These are phyloP conservation scores for Clavaria fumosa DNA, from an alignment of 768 basidiomycete genomes.

Conservation along the genomic window DNA sequence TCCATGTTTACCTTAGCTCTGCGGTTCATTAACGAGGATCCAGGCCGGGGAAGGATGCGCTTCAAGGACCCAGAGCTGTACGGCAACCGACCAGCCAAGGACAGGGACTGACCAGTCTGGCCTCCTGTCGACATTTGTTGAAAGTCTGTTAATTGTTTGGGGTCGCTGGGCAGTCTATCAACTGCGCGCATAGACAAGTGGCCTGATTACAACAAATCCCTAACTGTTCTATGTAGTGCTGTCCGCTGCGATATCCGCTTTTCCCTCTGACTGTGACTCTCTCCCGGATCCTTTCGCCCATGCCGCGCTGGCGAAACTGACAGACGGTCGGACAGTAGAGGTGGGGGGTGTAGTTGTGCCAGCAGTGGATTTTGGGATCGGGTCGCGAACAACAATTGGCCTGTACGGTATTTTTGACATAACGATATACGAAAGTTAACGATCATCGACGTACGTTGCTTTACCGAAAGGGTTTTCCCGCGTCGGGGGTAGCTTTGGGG, in stretches of 20 bases:
- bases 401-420: too few relatives aligned
- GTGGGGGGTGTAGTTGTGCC: too few relatives aligned
- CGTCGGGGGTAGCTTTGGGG: conserved; percentile 51
- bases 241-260: conserved; percentile 11
- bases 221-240: background rate
- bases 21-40: conserved; percentile 2
- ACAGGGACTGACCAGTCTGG: too few relatives aligned
- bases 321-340: conserved; percentile 50
- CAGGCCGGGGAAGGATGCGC: conserved; percentile 55
- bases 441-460: conserved; percentile 41
- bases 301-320: conserved; percentile 76
- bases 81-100: too few relatives aligned
- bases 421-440: background rate
- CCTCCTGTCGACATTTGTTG: too few relatives aligned
- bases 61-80: conserved; percentile 38
- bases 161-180: too few relatives aligned
- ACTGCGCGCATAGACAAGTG: too few relatives aligned
- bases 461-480: conserved; percentile 74
- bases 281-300: conserved; percentile 30
- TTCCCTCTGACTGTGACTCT: conserved; percentile 7
- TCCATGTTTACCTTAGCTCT: background rate
- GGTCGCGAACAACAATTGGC: too few relatives aligned
- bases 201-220: too few relatives aligned
- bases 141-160: too few relatives aligned
- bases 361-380: conserved; percentile 21